These are phyloP conservation scores for Asclepias syriaca DNA, from an alignment of 257 asterid species.

Conservation along the genomic window DNA sequence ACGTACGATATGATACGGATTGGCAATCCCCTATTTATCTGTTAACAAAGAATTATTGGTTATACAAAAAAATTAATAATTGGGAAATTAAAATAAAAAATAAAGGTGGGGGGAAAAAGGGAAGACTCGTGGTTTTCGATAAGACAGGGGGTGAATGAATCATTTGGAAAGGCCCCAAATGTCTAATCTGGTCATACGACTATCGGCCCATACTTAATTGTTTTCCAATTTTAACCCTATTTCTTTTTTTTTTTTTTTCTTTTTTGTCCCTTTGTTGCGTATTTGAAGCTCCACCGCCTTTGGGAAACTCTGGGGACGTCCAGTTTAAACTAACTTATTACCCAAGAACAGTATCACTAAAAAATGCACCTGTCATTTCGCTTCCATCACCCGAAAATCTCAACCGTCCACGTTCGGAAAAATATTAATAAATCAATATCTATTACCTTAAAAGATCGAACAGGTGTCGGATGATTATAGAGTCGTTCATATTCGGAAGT, in stretches of 20 bases:
- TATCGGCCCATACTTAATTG: constrained; percentile 3
- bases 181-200: constrained; percentile 12
- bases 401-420: background rate
- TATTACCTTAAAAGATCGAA: background rate
- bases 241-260: too few species aligned
- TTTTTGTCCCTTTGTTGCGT: background rate
- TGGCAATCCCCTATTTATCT: too few species aligned
- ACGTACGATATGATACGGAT: too few species aligned
- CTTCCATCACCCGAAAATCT: constrained; percentile 22
- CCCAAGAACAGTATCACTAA: background rate
- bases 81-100: background rate
- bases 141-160: background rate
- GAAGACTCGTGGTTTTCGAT: background rate
- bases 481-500: background rate
- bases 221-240: background rate
- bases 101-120: too few species aligned
- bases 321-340: constrained; percentile 22
- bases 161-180: background rate
- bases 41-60: too few species aligned
- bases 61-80: too few species aligned
- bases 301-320: constrained; percentile 30
- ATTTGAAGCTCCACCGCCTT: constrained; percentile 41
- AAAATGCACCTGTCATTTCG: background rate
- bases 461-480: constrained; percentile 25
- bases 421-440: background rate